Evolutionary conservation across 306 rosid species (phyloP), one percentile per base, ranked within the genome.

Genomic region (Trifolium fragiferum): DNA sequence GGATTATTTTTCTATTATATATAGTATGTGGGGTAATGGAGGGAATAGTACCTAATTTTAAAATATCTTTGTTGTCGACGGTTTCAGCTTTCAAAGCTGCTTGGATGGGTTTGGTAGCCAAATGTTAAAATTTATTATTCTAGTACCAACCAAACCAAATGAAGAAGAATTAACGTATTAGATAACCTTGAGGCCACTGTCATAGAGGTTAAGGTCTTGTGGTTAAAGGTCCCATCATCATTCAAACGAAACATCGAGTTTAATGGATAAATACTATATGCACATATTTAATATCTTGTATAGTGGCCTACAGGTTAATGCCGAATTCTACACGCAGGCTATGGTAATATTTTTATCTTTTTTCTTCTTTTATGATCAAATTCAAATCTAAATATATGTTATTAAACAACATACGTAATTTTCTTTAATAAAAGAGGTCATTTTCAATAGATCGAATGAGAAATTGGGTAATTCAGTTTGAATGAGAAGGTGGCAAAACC

Each of bases 141-240:
- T 35, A n/a, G 19, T 67, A 7, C 83, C 76, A 70, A 27, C 80
- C 72, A 49, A 66, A 67, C 51, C 66, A 66, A 79, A 54, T 2
- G 27, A 25, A 25, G 10, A 73, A 43, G 66, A 64, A 41, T 72
- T 71, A 61, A 66, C 44, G 51, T 66, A 40, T 64, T 72, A 8
- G 43, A 64, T 53, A 54, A 53, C 67, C 7, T 78, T 10, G 38
- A 3, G 60, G 46, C 16, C 61, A 2, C 11, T 13, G 8, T 70
- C 66, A 62, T 62, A 66, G 46, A 50, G 57, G 66, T 37, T 63
- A 3, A 23, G 40, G 27, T 37, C 73, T 63, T 18, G 49, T 46
- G 12, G 32, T 62, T 6, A 38, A 35, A 62, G 47, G 82, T 27
- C 77, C 54, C 74, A 66, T 6, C 58, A 15, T 18, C 40, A 41